Percentiles rank a stretch among this genome's conserved stretches.
phyloP scores from a whole-genome alignment of 306 rosid genomes.

The Rosa persica region DNA sequence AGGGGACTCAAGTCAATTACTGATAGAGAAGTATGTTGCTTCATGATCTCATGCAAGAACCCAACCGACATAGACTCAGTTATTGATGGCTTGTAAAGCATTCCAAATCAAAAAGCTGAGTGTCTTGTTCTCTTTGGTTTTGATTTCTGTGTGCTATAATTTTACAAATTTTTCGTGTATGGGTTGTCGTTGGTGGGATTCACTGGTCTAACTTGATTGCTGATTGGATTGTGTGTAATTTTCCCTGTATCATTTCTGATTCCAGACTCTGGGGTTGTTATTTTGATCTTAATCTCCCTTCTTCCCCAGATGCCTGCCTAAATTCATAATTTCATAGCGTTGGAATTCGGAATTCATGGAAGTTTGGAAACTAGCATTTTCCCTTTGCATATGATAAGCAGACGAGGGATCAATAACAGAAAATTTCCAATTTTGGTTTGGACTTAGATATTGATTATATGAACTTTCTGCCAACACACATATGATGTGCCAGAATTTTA shows the following conservation, averaged over 20 bases:
- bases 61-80: conserved; percentile 88
- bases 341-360: conserved; percentile 3
- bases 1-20: conserved; percentile 78
- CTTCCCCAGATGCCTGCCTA: conserved; percentile 7
- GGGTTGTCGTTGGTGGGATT: conserved; percentile 46
- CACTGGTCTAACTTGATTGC: conserved; percentile 43
- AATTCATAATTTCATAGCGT: background rate
- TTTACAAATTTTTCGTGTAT: conserved; percentile 32
- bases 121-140: conserved; percentile 24
- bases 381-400: background rate
- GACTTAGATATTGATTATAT: background rate
- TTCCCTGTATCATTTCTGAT: conserved; percentile 1
- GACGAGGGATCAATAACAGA: background rate
- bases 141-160: conserved; percentile 36
- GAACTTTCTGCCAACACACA: background rate
- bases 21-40: conserved; percentile 91
- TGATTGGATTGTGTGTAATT: conserved; percentile 36
- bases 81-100: conserved; percentile 95
- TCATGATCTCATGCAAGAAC: conserved; percentile 96
- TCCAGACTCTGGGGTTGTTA: conserved; percentile 8
- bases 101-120: conserved; percentile 85
- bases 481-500: background rate
- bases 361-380: conserved; percentile 9
- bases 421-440: background rate
- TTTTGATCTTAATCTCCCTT: background rate